Evolutionary conservation across 2,329 filamentous ascomycete species (phyloP).

Genomic region (Hypocreales sp.): DNA sequence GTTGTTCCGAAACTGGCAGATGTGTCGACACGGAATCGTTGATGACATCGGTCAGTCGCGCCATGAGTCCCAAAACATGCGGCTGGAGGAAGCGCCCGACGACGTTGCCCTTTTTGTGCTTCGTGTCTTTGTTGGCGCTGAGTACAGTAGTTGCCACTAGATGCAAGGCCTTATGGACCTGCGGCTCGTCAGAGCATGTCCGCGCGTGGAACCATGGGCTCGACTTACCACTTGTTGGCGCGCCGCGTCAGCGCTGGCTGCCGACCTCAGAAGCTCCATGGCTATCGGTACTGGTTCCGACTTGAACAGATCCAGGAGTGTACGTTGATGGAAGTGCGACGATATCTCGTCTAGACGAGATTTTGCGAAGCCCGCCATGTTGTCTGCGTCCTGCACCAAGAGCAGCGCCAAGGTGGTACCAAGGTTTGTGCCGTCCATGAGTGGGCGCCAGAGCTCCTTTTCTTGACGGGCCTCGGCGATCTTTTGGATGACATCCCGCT

Average conservation of each 20-base stretch:
- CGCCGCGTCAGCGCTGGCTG: slow-evolving; percentile 50
- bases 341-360: slow-evolving; percentile 54
- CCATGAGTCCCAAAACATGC: slow-evolving; percentile 76
- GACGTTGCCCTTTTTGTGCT: slow-evolving; percentile 36
- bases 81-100: slow-evolving; percentile 65
- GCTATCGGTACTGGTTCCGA: slow-evolving; percentile 62
- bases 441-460: slow-evolving; percentile 39
- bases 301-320: slow-evolving; percentile 54
- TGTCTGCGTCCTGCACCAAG: slow-evolving; percentile 37
- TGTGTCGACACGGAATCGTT: slow-evolving; percentile 46
- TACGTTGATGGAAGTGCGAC: slow-evolving; percentile 49
- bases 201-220: too few species aligned
- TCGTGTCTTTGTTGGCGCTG: slow-evolving; percentile 21
- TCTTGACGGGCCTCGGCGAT: slow-evolving; percentile 68
- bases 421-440: slow-evolving; percentile 41
- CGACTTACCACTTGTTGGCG: slow-evolving; percentile 39
- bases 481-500: slow-evolving; percentile 61
- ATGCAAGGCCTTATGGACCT: slow-evolving; percentile 32
- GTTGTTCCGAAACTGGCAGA: slow-evolving; percentile 50
- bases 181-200: slow-evolving; percentile 9
- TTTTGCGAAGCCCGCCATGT: slow-evolving; percentile 51
- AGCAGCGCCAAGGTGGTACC: slow-evolving; percentile 43
- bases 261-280: slow-evolving; percentile 67
- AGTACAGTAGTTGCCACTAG: slow-evolving; percentile 28
- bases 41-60: slow-evolving; percentile 62